Percentiles rank a stretch among this genome's conserved stretches.
Evolutionary conservation across 768 basidiomycete species (phyloP).

Genomic region (Lentinula sp.): DNA sequence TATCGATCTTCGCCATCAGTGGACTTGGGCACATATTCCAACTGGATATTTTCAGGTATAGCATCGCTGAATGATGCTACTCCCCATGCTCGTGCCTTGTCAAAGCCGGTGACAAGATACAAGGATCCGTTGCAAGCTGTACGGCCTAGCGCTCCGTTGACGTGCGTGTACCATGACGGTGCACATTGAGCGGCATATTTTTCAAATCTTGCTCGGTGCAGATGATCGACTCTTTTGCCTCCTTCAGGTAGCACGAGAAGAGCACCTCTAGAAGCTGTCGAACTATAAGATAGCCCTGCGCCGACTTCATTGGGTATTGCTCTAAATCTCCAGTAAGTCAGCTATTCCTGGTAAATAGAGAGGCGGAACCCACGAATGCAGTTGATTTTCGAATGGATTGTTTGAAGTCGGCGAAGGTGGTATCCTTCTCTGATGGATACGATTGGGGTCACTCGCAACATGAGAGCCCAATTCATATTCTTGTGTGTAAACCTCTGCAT

Average conservation of each 20-base stretch:
- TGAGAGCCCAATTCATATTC: neutral
- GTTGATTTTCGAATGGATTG: too few relatives aligned
- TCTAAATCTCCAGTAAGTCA: neutral
- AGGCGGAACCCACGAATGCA: too few relatives aligned
- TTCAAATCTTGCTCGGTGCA: neutral
- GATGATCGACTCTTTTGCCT: neutral
- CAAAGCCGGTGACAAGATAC: neutral
- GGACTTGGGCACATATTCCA: neutral
- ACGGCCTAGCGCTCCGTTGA: neutral
- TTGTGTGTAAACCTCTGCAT: neutral
- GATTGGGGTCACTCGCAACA: neutral
- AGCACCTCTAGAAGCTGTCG: neutral
- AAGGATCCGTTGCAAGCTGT: neutral
- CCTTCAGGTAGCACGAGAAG: neutral
- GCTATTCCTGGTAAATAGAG: neutral
- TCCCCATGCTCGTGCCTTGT: neutral
- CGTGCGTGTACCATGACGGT: neutral
- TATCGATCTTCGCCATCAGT: neutral
- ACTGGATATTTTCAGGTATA: neutral
- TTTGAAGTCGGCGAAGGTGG: too few relatives aligned
- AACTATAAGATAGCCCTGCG: too few relatives aligned
- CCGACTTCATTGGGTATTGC: neutral
- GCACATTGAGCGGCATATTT: neutral
- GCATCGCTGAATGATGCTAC: neutral
- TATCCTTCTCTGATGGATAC: neutral